Percentiles rank a stretch among this genome's conserved stretches.
phyloP scores from a whole-genome alignment of 2,329 filamentous ascomycete species.

The Ceratocystis ficicola region DNA sequence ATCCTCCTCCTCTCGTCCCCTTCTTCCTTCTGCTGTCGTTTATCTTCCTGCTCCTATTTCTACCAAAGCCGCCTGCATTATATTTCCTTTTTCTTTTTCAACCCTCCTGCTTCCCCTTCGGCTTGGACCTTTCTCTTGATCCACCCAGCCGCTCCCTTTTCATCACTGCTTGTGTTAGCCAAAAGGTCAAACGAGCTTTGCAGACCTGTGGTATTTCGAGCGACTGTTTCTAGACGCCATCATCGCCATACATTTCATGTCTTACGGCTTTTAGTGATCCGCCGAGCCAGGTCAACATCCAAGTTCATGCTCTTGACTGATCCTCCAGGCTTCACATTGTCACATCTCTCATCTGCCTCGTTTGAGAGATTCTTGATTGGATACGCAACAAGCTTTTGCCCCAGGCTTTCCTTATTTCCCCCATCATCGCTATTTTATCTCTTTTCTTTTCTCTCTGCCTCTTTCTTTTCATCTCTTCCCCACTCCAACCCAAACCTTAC shows the following conservation, averaged over 20 bases:
- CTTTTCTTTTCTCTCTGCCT: neutral
- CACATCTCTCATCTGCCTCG: neutral
- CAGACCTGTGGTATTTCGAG: neutral
- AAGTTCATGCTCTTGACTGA: neutral
- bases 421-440: neutral
- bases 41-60: neutral
- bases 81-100: neutral
- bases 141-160: neutral
- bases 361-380: neutral
- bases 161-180: neutral
- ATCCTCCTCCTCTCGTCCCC: constrained; percentile 8
- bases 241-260: too few species aligned
- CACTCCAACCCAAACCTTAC: neutral
- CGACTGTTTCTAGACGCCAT: neutral
- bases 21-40: neutral
- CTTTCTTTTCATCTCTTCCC: neutral
- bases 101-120: neutral
- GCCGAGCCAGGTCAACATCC: too few species aligned
- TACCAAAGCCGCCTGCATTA: neutral
- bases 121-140: neutral
- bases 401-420: neutral
- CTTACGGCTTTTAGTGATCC: too few species aligned
- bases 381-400: neutral
- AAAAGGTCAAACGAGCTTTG: neutral
- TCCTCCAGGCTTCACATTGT: neutral